These are phyloP conservation scores for Lactarius trivialis DNA, from an alignment of 768 basidiomycete species.

Conservation along the genomic window DNA sequence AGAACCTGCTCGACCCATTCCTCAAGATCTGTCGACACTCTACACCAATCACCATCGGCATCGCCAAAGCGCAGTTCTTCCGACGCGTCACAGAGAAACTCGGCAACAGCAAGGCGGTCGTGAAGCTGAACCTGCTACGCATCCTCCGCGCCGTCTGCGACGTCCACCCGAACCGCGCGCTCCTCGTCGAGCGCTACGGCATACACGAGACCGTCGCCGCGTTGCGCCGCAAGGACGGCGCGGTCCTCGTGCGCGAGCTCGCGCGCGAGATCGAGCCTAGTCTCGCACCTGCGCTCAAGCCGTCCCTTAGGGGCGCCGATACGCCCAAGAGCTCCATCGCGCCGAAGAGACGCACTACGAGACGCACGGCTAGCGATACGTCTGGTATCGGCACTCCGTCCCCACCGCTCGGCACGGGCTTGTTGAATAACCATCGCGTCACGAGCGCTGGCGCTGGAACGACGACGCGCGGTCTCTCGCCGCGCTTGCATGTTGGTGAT, in stretches of 20 bases:
- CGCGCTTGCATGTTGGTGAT: conserved; percentile 53
- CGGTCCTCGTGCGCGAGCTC: conserved; percentile 84
- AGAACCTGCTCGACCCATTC: conserved; percentile 87
- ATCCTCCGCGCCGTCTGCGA: conserved; percentile 84
- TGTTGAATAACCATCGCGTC: conserved; percentile 27
- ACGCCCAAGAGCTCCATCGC: conserved; percentile 40
- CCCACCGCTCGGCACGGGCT: conserved; percentile 24
- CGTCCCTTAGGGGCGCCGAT: conserved; percentile 33
- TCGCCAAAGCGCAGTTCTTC: conserved; percentile 83
- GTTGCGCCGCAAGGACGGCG: conserved; percentile 79
- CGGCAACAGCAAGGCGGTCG: conserved; percentile 71
- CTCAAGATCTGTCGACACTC: conserved; percentile 88
- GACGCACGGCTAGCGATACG: conserved; percentile 68
- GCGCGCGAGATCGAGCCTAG: conserved; percentile 81
- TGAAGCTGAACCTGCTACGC: conserved; percentile 83
- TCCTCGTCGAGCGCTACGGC: conserved; percentile 77
- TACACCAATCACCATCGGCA: conserved; percentile 58
- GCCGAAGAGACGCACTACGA: conserved; percentile 46
- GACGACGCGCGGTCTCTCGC: conserved; percentile 25
- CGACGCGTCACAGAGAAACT: conserved; percentile 81
- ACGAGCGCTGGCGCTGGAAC: conserved; percentile 32
- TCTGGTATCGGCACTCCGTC: conserved; percentile 32
- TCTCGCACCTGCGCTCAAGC: conserved; percentile 64
- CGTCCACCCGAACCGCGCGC: conserved; percentile 76
- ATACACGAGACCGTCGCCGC: conserved; percentile 73